phyloP scores from a whole-genome alignment of 495 filamentous ascomycete species.

The Jackrogersella multiformis region DNA sequence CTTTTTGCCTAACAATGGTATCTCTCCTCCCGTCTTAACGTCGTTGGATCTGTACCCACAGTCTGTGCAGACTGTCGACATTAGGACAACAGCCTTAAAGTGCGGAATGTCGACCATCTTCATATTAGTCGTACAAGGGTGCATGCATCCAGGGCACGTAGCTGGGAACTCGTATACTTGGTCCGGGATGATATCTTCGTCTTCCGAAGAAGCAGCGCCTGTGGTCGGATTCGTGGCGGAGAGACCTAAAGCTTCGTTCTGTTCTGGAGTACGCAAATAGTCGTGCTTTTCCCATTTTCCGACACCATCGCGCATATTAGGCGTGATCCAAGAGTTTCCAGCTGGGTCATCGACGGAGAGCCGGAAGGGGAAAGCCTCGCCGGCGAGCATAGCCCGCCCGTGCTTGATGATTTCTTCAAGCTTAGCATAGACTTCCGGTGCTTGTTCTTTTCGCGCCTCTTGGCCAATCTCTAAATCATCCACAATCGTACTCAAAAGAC shows the following conservation, averaged over 20 bases:
- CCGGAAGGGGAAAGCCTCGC: slow-evolving; percentile 84
- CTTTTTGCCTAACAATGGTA: slow-evolving; percentile 85
- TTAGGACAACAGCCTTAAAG: slow-evolving; percentile 94
- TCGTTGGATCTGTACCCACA: slow-evolving; percentile 97
- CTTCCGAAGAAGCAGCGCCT: slow-evolving; percentile 52
- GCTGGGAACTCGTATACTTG: slow-evolving; percentile 90
- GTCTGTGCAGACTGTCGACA: slow-evolving; percentile 84
- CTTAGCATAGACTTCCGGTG: slow-evolving; percentile 78
- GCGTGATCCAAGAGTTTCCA: slow-evolving; percentile 98
- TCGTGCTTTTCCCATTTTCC: slow-evolving; percentile 84
- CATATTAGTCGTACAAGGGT: slow-evolving; percentile 85
- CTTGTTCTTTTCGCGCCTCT: slow-evolving; percentile 71
- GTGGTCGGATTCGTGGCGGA: slow-evolving; percentile 47
- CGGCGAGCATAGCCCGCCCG: slow-evolving; percentile 74
- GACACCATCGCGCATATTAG: slow-evolving; percentile 74
- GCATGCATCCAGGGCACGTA: slow-evolving; percentile 88
- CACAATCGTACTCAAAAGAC: slow-evolving; percentile 77
- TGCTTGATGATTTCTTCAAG: slow-evolving; percentile 76
- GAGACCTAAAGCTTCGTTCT: slow-evolving; percentile 84
- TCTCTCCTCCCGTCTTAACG: slow-evolving; percentile 93
- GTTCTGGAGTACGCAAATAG: slow-evolving; percentile 81
- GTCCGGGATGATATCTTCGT: slow-evolving; percentile 84
- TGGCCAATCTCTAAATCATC: slow-evolving; percentile 82
- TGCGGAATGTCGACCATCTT: slow-evolving; percentile 96
- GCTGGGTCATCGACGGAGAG: slow-evolving; percentile 87